phyloP scores from a whole-genome alignment of 1,284 basidiomycete species.

The Microbotryum violaceum region DNA sequence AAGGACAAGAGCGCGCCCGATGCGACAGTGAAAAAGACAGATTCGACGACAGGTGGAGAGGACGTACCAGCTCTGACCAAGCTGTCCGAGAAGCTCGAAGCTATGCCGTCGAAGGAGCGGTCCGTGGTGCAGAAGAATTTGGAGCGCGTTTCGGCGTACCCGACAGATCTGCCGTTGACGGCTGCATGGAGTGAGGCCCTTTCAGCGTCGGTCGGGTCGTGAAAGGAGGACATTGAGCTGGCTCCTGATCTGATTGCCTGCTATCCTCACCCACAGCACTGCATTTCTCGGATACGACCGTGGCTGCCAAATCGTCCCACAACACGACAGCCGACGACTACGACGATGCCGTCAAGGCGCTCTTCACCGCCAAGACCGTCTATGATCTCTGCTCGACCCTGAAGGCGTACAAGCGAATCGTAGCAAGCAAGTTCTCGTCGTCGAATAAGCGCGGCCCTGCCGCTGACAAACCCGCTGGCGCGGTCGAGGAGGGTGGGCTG shows the following conservation, averaged over 20 bases:
- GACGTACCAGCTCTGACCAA: neutral
- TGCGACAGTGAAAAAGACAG: neutral
- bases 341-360: conserved; percentile 22
- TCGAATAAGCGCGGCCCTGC: conserved; percentile 12
- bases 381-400: conserved; percentile 13
- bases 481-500: neutral
- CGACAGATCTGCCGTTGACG: conserved; percentile 23
- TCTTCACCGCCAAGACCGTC: conserved; percentile 24
- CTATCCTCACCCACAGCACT: conserved; percentile 11
- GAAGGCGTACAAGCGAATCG: conserved; percentile 30
- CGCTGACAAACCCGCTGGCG: too few species aligned
- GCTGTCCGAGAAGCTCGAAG: conserved; percentile 5
- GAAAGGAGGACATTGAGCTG: too few species aligned
- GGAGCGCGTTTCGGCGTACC: conserved; percentile 22
- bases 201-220: too few species aligned
- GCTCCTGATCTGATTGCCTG: neutral
- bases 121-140: conserved; percentile 16
- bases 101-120: conserved; percentile 12
- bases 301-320: conserved; percentile 23
- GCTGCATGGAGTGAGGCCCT: conserved; percentile 26
- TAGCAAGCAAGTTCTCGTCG: conserved; percentile 11
- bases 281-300: conserved; percentile 30
- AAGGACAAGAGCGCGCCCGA: neutral
- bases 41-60: neutral
- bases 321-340: conserved; percentile 27